Base-by-base conservation (phyloP, 2,329 filamentous ascomycete genomes). In the Nigrospora sphaerica region DNA sequence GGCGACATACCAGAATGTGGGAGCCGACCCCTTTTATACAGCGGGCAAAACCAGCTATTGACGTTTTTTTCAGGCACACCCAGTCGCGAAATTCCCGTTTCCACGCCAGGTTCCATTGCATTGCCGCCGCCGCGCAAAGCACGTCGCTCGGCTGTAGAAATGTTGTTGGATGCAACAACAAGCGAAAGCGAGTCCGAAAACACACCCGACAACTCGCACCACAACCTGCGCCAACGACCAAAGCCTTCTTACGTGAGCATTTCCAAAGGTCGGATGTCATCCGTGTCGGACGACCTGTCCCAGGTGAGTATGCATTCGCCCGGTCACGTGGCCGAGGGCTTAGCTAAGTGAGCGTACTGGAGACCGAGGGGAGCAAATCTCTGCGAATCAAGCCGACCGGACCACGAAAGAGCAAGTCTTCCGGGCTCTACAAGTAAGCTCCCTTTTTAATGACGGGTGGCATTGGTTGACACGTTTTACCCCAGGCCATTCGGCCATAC, bases 401-500 rank as follows among this genome's bases (percentile, higher is more conserved):
- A 44, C 32, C 42, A 23, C 23, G 6, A 9, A 33, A 32, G 33
- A 19, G 28, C 17, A 28, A 28, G 23, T 28, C 23, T 5, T 11
- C 14, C 32, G 17, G n/a, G 32, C 17, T 10, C 9, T 23, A 12
- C 32, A 34, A 23, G 11, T 23, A n/a, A 39, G n/a, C 11, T 12
- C 3, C 33, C 10, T 18, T 38, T 36, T 4, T 36, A 10, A 36
- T 7, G 49, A 50, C 36, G 23, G 14, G 23, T n/a, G 23, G 10
- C 7, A 10, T 9, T 10, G 6, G 4, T 9, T 28, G 23, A 28
- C 23, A 6, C 23, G 5, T 2, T 28, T 10, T 28, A 6, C 23
- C 7, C 12, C 34, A 62, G 60, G 38, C 60, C 60, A 5, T 62
- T 62, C 42, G 60, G 60, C 4, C 59, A 59, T 43, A 59, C 54